These are phyloP conservation scores for Pythium myriotylum DNA, from an alignment of 352 stramenopile species.

Conservation along the genomic window DNA sequence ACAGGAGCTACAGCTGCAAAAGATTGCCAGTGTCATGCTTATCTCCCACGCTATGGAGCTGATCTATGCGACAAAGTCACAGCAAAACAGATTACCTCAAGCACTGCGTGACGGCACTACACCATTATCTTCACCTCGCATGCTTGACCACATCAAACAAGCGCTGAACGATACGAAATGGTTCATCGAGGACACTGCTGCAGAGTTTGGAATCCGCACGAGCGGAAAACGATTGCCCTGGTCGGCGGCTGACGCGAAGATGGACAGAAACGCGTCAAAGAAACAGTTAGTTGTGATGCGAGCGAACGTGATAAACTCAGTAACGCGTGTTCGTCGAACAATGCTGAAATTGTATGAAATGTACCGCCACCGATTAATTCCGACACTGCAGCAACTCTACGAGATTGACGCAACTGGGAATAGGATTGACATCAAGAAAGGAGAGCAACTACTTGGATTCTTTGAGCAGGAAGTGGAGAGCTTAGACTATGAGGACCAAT, in stretches of 20 bases:
- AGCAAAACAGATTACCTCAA: not conserved
- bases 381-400: slow-evolving; percentile 54
- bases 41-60: slow-evolving; percentile 44
- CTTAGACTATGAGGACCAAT: slow-evolving; percentile 57
- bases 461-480: slow-evolving; percentile 75
- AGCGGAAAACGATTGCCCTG: slow-evolving; percentile 43
- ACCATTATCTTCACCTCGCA: slow-evolving; percentile 18
- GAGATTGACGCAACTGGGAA: slow-evolving; percentile 49
- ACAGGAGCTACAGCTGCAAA: slow-evolving; percentile 55
- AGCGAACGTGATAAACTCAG: slow-evolving; percentile 50
- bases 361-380: slow-evolving; percentile 50
- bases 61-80: slow-evolving; percentile 31
- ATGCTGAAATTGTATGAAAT: slow-evolving; percentile 66
- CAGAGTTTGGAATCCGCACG: slow-evolving; percentile 48
- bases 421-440: slow-evolving; percentile 35
- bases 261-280: slow-evolving; percentile 16
- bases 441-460: slow-evolving; percentile 49
- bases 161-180: slow-evolving; percentile 50
- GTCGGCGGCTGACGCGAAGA: slow-evolving; percentile 32
- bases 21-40: slow-evolving; percentile 48
- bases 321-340: slow-evolving; percentile 49
- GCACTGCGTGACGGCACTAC: slow-evolving; percentile 17
- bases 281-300: slow-evolving; percentile 43
- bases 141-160: slow-evolving; percentile 42
- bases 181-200: slow-evolving; percentile 51